phyloP scores from a whole-genome alignment of 805 yeast species.

The Zygosaccharomyces gambellarensis region DNA sequence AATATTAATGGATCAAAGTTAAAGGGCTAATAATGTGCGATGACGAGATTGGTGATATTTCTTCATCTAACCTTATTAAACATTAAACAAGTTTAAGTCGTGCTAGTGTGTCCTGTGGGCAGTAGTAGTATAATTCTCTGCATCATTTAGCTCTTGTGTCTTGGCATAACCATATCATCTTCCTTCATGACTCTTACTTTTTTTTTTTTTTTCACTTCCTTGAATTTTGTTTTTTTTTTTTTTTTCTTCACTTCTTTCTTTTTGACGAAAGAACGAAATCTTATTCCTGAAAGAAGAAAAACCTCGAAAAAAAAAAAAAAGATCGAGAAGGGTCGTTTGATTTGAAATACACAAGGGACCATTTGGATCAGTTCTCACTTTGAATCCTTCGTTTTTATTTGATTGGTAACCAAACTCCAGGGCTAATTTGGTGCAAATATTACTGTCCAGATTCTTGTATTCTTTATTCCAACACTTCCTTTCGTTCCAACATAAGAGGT shows the following conservation, averaged over 20 bases:
- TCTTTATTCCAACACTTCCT: not conserved
- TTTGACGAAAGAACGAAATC: not conserved
- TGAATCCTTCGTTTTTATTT: not conserved
- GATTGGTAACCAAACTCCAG: not conserved
- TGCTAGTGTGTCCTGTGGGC: too few relatives aligned
- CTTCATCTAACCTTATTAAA: too few relatives aligned
- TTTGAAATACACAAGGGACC: not conserved
- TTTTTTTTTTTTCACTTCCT: too few relatives aligned
- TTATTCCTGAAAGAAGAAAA: conserved; percentile 1
- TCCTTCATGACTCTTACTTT: too few relatives aligned
- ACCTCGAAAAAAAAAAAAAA: conserved; percentile 1
- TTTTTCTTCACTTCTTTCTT: not conserved
- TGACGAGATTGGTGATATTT: too few relatives aligned
- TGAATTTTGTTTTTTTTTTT: not conserved
- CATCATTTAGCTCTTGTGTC: too few relatives aligned
- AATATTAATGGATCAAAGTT: too few relatives aligned
- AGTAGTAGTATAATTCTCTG: too few relatives aligned
- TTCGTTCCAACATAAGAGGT: not conserved
- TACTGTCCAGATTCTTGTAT: not conserved
- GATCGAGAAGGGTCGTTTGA: not conserved
- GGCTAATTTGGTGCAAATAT: not conserved
- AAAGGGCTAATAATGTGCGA: too few relatives aligned
- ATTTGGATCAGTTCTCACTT: too few relatives aligned
- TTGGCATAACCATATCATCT: too few relatives aligned
- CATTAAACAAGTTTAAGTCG: too few relatives aligned